Evolutionary conservation across 2,329 filamentous ascomycete genomes (phyloP).

Genomic region (Alternaria incomplexa): DNA sequence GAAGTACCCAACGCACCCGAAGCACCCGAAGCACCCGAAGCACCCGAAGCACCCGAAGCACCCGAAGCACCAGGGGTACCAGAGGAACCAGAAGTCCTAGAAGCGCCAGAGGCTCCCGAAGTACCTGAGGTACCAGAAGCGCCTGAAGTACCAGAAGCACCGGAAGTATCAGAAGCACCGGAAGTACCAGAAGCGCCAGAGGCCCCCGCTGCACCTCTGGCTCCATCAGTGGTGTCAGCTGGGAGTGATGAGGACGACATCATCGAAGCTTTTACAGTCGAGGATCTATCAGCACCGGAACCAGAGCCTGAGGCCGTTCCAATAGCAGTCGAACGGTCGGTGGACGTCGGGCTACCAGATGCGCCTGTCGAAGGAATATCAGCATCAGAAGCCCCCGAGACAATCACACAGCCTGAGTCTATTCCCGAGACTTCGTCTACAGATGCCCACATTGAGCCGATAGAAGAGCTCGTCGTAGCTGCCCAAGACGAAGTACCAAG

Average conservation of each 20-base stretch:
- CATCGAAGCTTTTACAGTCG: neutral
- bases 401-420: neutral
- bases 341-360: slow-evolving; percentile 10
- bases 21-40: neutral
- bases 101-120: neutral
- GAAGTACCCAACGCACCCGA: neutral
- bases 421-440: neutral
- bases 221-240: neutral
- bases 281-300: neutral
- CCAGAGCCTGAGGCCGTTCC: neutral
- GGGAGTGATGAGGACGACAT: neutral
- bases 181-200: neutral
- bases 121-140: neutral
- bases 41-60: neutral
- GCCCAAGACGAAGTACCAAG: neutral
- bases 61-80: neutral
- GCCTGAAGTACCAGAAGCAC: neutral
- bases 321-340: neutral
- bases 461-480: neutral
- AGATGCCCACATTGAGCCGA: neutral
- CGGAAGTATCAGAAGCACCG: neutral
- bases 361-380: slow-evolving; percentile 4
- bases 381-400: neutral
- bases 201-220: neutral
- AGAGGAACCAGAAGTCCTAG: neutral